Conservation (phyloP, 345 rosid species). For the Gynandropsis gynandra region DNA sequence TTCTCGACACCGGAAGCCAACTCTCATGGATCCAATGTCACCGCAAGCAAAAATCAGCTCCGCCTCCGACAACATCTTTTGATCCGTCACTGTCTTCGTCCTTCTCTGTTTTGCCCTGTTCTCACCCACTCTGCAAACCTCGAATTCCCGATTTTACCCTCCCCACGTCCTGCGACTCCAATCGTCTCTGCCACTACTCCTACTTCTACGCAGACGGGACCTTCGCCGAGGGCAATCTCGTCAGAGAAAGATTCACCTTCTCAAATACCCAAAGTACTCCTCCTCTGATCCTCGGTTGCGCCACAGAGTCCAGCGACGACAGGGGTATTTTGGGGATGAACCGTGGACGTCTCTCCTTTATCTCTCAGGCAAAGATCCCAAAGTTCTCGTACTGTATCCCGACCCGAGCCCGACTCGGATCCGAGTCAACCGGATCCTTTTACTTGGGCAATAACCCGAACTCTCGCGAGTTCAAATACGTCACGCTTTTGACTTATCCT, state of each 20-base stretch:
- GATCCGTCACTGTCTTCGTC: conserved; percentile 87
- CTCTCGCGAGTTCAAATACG: conserved; percentile 43
- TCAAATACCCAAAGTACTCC: conserved; percentile 50
- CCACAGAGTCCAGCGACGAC: conserved; percentile 43
- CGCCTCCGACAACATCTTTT: conserved; percentile 43
- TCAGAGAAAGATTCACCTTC: conserved; percentile 58
- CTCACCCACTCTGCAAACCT: conserved; percentile 76
- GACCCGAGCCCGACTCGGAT: conserved; percentile 30
- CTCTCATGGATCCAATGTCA: conserved; percentile 87
- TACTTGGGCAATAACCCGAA: conserved; percentile 67
- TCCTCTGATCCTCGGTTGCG: conserved; percentile 74
- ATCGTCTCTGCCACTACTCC: conserved; percentile 76
- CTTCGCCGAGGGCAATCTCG: conserved; percentile 84
- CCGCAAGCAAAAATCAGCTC: conserved; percentile 11
- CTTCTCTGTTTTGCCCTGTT: conserved; percentile 71
- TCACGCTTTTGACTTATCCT: conserved; percentile 43
- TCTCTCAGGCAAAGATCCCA: conserved; percentile 62
- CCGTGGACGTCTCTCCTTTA: conserved; percentile 71
- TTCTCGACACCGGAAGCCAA: conserved; percentile 85
- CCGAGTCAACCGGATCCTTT: conserved; percentile 54
- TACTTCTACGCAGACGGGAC: conserved; percentile 96
- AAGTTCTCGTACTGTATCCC: conserved; percentile 90
- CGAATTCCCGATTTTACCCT: conserved; percentile 73
- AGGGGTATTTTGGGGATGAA: conserved; percentile 94
- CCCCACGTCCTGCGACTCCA: conserved; percentile 76